Percentiles rank a stretch among this genome's conserved stretches.
Conservation (phyloP, 306 rosid species). For the Cotoneaster glaucophyllus region DNA sequence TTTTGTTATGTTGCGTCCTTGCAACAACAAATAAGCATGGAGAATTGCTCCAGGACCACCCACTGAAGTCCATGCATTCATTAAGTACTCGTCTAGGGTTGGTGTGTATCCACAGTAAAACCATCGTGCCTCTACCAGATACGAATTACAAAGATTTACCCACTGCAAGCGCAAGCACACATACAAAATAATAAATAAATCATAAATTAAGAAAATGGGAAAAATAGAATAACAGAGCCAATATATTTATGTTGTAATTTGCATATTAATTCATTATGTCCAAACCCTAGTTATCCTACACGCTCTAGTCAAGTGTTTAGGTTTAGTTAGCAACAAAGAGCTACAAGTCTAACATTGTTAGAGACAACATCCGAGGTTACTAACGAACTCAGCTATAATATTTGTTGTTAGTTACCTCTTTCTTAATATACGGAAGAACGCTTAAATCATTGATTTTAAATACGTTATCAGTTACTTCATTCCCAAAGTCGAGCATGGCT, state of each 20-base stretch:
- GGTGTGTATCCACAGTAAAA: slow-evolving; percentile 11
- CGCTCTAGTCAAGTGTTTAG: no score
- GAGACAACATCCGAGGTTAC: no score
- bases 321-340: no score
- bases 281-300: no score
- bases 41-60: slow-evolving; percentile 26
- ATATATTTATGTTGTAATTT: no score
- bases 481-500: slow-evolving; percentile 20
- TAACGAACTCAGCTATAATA: no score
- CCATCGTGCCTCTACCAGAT: slow-evolving; percentile 29
- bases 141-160: slow-evolving; percentile 17
- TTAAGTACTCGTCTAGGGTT: slow-evolving; percentile 15
- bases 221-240: no score
- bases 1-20: background rate
- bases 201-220: background rate
- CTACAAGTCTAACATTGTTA: no score
- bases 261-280: no score
- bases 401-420: slow-evolving; percentile 1
- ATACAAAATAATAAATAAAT: background rate
- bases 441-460: background rate
- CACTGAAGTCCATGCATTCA: slow-evolving; percentile 19
- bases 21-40: slow-evolving; percentile 12
- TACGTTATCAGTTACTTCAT: slow-evolving; percentile 4
- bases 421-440: background rate
- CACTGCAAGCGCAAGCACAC: slow-evolving; percentile 10